Evolutionary conservation across 495 filamentous ascomycete genomes (phyloP).

Genomic region (Patellaria atrata): DNA sequence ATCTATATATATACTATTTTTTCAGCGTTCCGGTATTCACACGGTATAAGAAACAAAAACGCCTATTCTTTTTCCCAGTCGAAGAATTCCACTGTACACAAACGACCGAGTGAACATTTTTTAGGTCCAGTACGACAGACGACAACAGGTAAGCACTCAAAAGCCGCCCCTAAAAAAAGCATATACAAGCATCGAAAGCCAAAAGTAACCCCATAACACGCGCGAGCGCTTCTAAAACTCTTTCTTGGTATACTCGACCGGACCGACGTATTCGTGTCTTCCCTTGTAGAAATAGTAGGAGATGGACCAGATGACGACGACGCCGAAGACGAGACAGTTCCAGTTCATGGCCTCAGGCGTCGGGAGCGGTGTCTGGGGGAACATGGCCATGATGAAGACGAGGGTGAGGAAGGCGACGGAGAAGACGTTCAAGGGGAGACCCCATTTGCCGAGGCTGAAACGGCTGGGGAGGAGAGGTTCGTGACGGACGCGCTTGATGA

Average conservation of each 20-base stretch:
- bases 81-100: no score
- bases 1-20: no score
- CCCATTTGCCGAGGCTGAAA: slow-evolving; percentile 12
- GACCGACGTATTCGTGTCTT: slow-evolving; percentile 19
- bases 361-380: slow-evolving; percentile 12
- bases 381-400: slow-evolving; percentile 20
- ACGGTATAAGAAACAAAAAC: no score
- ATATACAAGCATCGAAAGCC: no score
- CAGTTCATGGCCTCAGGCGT: slow-evolving; percentile 20
- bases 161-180: no score
- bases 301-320: slow-evolving; percentile 15
- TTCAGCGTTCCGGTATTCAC: no score
- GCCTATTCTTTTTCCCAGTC: no score
- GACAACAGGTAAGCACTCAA: no score
- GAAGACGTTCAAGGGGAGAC: slow-evolving; percentile 17
- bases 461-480: slow-evolving; percentile 15
- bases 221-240: slow-evolving; percentile 6
- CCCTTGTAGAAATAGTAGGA: slow-evolving; percentile 17
- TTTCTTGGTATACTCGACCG: slow-evolving; percentile 23
- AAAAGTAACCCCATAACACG: no score
- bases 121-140: no score
- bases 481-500: slow-evolving; percentile 10
- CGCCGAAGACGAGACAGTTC: slow-evolving; percentile 21
- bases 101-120: no score
- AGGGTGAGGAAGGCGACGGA: slow-evolving; percentile 13